Evolutionary conservation across 1,139 yeast genomes (phyloP).

Genomic region (Hansenula sp.): DNA sequence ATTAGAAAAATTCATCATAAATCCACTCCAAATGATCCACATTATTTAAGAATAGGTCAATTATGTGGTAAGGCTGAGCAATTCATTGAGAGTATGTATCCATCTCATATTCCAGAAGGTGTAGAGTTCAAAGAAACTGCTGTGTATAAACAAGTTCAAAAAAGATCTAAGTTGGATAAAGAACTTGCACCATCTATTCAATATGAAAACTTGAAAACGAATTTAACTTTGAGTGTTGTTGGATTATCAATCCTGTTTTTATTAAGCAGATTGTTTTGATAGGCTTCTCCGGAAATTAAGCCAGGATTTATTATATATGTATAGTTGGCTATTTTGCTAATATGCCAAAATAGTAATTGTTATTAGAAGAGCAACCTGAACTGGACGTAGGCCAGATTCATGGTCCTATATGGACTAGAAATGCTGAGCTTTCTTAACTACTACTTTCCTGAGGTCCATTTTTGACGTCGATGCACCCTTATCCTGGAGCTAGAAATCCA

Average conservation of each 20-base stretch:
- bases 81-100: slow-evolving; percentile 73
- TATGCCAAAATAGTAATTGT: too few species aligned
- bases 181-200: slow-evolving; percentile 21
- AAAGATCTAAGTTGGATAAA: slow-evolving; percentile 28
- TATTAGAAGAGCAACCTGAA: too few species aligned
- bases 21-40: slow-evolving; percentile 79
- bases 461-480: too few species aligned
- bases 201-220: slow-evolving; percentile 26
- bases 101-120: slow-evolving; percentile 43
- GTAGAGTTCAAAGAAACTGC: slow-evolving; percentile 36
- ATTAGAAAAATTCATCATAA: slow-evolving; percentile 74
- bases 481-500: too few species aligned
- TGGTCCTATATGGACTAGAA: too few species aligned
- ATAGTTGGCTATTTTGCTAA: too few species aligned
- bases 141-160: slow-evolving; percentile 32
- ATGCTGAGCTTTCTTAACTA: too few species aligned
- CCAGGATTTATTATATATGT: too few species aligned
- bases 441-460: too few species aligned
- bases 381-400: too few species aligned
- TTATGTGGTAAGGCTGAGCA: slow-evolving; percentile 86
- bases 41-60: slow-evolving; percentile 79
- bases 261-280: neutral
- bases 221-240: slow-evolving; percentile 7
- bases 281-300: neutral
- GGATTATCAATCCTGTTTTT: neutral